phyloP scores from a whole-genome alignment of 179 eudicot genomes.

The Beta macrorhiza region DNA sequence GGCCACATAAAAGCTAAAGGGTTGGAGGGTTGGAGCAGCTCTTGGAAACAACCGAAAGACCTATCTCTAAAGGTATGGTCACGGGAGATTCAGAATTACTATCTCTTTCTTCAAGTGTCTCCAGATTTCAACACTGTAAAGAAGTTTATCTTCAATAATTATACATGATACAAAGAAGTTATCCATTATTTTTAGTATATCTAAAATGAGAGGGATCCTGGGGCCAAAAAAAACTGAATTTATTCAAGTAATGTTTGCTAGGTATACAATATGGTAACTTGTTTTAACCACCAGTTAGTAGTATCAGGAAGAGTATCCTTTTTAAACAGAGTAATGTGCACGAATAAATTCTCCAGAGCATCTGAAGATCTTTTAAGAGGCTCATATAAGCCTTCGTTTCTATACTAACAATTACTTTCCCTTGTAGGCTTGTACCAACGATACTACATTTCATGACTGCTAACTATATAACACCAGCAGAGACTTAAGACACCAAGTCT shows the following conservation, averaged over 20 bases:
- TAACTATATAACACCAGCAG: background rate
- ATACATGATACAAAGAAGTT: background rate
- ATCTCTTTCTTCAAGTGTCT: background rate
- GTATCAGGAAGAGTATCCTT: background rate
- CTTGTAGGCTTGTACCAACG: background rate
- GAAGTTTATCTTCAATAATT: background rate
- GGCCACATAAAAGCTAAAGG: background rate
- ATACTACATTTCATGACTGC: background rate
- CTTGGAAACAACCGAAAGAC: background rate
- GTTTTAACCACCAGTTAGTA: background rate
- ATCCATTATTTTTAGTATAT: background rate
- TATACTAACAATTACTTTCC: too few relatives aligned
- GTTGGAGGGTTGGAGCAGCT: background rate
- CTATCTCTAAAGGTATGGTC: background rate
- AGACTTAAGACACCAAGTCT: background rate
- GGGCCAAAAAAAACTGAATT: background rate
- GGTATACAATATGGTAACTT: background rate
- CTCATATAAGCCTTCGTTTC: background rate
- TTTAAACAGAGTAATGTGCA: background rate
- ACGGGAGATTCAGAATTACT: background rate
- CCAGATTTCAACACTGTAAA: background rate
- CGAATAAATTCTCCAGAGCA: background rate
- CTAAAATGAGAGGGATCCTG: background rate
- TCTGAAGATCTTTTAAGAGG: background rate
- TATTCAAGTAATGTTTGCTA: background rate